Evolutionary conservation across 2,329 filamentous ascomycete species (phyloP).

Genomic region (Ascochyta viciae-villosae): DNA sequence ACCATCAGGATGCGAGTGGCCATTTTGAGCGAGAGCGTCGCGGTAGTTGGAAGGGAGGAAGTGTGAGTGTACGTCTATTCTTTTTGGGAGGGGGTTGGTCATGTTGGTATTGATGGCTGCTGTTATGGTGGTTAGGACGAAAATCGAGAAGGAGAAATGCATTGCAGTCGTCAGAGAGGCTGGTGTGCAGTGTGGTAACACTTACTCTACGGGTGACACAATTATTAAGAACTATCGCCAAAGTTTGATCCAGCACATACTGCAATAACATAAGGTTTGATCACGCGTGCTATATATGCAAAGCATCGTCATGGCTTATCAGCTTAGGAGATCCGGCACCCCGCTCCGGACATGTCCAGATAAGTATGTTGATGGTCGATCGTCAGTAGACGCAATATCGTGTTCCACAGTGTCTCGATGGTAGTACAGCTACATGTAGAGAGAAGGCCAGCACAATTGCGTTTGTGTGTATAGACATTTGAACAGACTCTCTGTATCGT

Average conservation of each 20-base stretch:
- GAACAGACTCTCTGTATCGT: too few species aligned
- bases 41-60: slow-evolving; percentile 55
- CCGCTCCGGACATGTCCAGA: slow-evolving; percentile 1
- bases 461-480: too few species aligned
- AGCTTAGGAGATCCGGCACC: neutral
- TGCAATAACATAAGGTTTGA: neutral
- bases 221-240: neutral
- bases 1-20: slow-evolving; percentile 56
- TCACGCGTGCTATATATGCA: neutral
- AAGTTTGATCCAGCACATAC: neutral
- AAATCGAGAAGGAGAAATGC: neutral
- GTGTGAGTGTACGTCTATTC: slow-evolving; percentile 60
- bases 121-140: neutral
- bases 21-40: slow-evolving; percentile 49
- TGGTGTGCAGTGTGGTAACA: neutral
- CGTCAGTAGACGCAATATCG: neutral
- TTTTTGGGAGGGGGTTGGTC: slow-evolving; percentile 28
- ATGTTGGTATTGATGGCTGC: slow-evolving; percentile 16
- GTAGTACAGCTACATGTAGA: too few species aligned
- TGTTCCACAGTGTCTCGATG: too few species aligned
- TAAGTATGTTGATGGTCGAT: neutral
- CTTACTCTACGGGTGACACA: neutral
- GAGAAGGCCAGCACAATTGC: too few species aligned
- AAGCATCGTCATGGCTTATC: neutral
- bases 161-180: neutral